Conservation (phyloP, 2,329 filamentous ascomycete species). For the Cladorrhinum sp. region DNA sequence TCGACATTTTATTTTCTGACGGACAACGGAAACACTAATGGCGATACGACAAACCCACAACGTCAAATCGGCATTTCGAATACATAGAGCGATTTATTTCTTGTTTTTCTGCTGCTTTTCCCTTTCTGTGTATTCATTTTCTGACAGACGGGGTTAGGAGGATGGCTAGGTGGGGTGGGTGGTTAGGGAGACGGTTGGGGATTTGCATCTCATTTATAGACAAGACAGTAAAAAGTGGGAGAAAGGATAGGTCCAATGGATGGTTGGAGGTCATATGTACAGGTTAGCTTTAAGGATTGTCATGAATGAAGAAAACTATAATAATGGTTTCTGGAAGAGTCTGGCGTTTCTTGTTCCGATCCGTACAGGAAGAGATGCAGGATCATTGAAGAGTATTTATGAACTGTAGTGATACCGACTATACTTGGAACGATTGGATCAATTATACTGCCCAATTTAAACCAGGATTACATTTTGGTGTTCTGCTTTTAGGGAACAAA, state of each 20-base stretch:
- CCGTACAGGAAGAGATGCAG: too few species aligned
- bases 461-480: too few species aligned
- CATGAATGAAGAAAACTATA: not conserved
- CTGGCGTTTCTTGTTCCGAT: too few species aligned
- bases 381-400: too few species aligned
- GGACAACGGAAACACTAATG: too few species aligned
- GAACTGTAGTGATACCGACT: too few species aligned
- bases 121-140: not conserved
- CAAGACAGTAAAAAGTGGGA: not conserved
- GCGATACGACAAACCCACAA: not conserved
- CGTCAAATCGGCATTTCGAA: not conserved
- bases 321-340: too few species aligned
- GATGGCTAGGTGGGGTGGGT: not conserved
- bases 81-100: not conserved
- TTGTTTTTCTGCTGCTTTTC: not conserved
- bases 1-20: slow-evolving; percentile 4
- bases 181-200: not conserved
- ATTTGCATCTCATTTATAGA: not conserved
- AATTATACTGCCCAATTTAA: too few species aligned
- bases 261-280: not conserved
- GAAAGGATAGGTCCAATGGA: not conserved
- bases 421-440: too few species aligned
- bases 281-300: not conserved
- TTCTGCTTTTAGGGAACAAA: too few species aligned
- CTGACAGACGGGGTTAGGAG: not conserved